Conservation (phyloP, 1,284 basidiomycete genomes). For the Fomitopsis palustris region DNA sequence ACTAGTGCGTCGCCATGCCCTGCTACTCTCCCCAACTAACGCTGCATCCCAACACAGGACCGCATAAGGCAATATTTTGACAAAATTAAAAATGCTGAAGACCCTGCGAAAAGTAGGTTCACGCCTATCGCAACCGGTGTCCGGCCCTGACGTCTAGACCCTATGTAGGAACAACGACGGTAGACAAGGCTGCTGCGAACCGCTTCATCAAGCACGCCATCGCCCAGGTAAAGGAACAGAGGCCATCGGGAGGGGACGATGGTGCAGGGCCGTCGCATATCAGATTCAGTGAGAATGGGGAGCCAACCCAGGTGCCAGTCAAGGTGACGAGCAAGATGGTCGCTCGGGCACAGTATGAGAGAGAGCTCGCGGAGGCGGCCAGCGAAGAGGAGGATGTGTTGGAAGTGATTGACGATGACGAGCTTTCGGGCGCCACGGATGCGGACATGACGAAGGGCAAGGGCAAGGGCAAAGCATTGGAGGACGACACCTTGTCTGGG, state of each 20-base stretch:
- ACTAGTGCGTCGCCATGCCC: constrained; percentile 45
- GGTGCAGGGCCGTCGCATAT: constrained; percentile 20
- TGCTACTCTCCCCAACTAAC: background rate
- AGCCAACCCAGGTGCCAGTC: constrained; percentile 36
- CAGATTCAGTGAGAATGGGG: constrained; percentile 19
- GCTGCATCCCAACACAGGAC: constrained; percentile 42
- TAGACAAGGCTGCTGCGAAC: constrained; percentile 75
- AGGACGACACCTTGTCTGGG: constrained; percentile 11
- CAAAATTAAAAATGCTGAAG: constrained; percentile 74
- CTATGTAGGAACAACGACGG: constrained; percentile 39
- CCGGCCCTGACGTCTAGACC: background rate
- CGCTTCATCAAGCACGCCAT: constrained; percentile 86
- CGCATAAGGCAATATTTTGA: constrained; percentile 75
- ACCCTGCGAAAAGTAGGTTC: constrained; percentile 54
- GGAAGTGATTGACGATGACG: constrained; percentile 37
- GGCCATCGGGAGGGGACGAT: constrained; percentile 20
- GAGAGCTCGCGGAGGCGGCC: constrained; percentile 42
- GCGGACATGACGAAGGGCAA: constrained; percentile 25
- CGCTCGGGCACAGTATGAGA: constrained; percentile 59
- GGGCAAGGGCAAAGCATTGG: constrained; percentile 43
- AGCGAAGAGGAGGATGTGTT: constrained; percentile 41
- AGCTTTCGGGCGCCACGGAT: constrained; percentile 31
- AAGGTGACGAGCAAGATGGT: constrained; percentile 68
- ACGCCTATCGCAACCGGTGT: background rate
- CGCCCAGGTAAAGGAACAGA: constrained; percentile 37